These are phyloP conservation scores for Vitis rupestris DNA, from an alignment of 164 flowering plant genomes.

Conservation along the genomic window DNA sequence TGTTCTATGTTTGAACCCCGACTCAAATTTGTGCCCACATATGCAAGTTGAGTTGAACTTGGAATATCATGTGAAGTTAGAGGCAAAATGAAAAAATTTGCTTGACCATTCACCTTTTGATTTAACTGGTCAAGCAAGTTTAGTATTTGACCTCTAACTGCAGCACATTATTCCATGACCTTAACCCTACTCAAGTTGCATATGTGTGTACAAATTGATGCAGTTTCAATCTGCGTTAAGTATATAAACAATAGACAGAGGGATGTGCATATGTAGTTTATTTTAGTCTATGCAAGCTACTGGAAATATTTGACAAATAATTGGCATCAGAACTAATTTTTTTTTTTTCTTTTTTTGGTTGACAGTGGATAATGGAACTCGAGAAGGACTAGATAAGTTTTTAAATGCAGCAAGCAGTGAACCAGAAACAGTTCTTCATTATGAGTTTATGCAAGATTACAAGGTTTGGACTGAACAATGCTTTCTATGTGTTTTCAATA, in stretches of 20 bases:
- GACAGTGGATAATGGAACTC: constrained; percentile 93
- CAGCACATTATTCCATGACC: no score
- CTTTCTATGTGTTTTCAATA: neutral
- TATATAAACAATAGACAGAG: no score
- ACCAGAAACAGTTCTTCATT: constrained; percentile 96
- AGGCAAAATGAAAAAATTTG: no score
- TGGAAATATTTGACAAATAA: neutral
- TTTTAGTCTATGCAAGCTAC: neutral
- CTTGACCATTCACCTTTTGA: neutral
- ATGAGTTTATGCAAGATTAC: constrained; percentile 99
- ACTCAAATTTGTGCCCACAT: no score
- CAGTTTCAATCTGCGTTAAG: neutral
- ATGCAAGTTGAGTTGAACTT: no score
- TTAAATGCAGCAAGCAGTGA: constrained; percentile 92
- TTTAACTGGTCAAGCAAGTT: neutral
- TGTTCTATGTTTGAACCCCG: no score
- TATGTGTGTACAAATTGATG: neutral
- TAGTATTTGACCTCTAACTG: neutral
- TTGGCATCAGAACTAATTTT: constrained; percentile 1
- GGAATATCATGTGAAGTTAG: no score
- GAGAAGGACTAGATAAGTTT: constrained; percentile 94
- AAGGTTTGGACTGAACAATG: constrained; percentile 48
- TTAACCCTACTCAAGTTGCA: neutral
- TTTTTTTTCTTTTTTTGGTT: constrained; percentile 7
- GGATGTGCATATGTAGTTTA: neutral